Evolutionary conservation across 2,329 filamentous ascomycete species (phyloP).

Genomic region (Colletotrichum spinosum): DNA sequence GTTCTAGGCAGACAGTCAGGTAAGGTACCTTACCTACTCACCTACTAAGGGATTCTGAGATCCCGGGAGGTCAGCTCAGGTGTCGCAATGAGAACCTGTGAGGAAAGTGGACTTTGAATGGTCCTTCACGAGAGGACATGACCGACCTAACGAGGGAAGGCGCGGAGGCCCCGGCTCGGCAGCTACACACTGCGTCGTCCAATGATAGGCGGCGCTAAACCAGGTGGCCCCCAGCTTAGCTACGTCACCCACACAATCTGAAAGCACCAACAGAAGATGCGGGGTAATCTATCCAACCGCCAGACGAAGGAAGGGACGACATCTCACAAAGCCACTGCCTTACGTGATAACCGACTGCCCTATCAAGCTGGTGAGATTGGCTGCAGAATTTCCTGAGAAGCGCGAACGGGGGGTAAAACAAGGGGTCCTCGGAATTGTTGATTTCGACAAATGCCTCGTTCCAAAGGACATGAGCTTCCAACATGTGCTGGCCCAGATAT

Average conservation of each 20-base stretch:
- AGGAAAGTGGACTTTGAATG: conserved; percentile 6
- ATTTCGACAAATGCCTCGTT: background rate
- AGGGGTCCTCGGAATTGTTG: conserved; percentile 2
- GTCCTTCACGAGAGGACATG: background rate
- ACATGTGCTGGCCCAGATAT: too few relatives aligned
- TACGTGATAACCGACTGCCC: background rate
- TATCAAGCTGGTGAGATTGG: conserved; percentile 8
- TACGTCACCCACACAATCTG: conserved; percentile 36
- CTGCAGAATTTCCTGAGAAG: conserved; percentile 9
- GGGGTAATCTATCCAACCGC: conserved; percentile 31
- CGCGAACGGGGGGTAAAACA: conserved; percentile 2
- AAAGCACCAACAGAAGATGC: conserved; percentile 19
- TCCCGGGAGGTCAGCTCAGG: too few relatives aligned
- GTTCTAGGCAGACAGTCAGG: too few relatives aligned
- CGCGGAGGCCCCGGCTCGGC: conserved; percentile 31
- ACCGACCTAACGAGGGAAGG: conserved; percentile 1
- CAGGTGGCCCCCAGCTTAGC: conserved; percentile 30
- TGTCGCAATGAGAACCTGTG: background rate
- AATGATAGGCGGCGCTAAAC: conserved; percentile 22
- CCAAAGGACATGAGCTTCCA: too few relatives aligned
- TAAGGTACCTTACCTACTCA: background rate
- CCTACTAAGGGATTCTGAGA: too few relatives aligned
- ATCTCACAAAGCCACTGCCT: conserved; percentile 7
- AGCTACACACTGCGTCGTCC: conserved; percentile 4
- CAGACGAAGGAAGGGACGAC: conserved; percentile 30